Evolutionary conservation across 768 basidiomycete species (phyloP), one percentile per base, ranked within the genome.

Genomic region (Naganishia vishniacii): DNA sequence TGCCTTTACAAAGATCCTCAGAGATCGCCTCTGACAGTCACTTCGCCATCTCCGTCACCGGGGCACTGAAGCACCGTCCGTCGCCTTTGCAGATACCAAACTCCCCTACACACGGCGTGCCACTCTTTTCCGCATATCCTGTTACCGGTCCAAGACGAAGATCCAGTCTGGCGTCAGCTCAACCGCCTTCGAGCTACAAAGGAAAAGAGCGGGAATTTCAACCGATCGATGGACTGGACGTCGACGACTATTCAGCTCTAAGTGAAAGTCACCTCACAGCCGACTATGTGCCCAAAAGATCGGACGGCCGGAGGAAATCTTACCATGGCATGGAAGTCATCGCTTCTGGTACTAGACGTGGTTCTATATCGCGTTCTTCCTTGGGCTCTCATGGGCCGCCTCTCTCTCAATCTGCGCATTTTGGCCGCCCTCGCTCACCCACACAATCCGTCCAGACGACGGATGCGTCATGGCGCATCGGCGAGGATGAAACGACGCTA

Each of bases 81-180:
- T 34, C 53, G 9, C 53, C 49, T 3, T 28, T 37, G 15, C 32
- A 53, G 32, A 31, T 53, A 7, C 34, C 53, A 16, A 34, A 23
- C 26, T 37, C 53, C 18, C 34, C 53, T 0, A 56, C 53, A 12
- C 20, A 40, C 8, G 53, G 53, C 8, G 18, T 56, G 23, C 53
- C 53, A n/a, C 23, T 56, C n/a, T 56, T 56, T 41, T 56, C 53
- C 32, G 32, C 53, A 37, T 56, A 56, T 41, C 53, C 53, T 12
- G 53, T 56, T 13, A 41, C 53, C 31, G 26, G 53, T 20, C 23
- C 53, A 20, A 56, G 53, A 56, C 32, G 34, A 34, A 41, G 53
- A 26, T 12, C 32, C 23, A 56, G 53, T 37, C 34, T 18, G 34
- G 32, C 31, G 3, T 32, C 31, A 1, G 13, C 37, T 2, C 53